Evolutionary conservation across 441 rosid species (phyloP), one percentile per base, ranked within the genome.

Genomic region (Capsella rubella): DNA sequence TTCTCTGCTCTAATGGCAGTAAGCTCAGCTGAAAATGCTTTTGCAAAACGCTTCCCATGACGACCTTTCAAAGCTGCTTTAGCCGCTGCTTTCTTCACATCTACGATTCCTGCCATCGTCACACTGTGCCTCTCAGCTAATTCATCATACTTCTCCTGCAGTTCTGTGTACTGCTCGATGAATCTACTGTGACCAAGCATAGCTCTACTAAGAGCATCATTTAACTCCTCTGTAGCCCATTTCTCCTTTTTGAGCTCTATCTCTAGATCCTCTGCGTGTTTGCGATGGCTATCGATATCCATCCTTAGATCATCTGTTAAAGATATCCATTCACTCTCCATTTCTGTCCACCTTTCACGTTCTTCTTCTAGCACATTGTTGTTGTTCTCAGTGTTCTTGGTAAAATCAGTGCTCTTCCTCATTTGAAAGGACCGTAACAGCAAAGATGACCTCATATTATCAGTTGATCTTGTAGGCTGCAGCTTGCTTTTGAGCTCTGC

Each of bases 281-380:
- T 82, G 37, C 97, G 92, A 27, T 82, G 86, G 42, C 79, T 71
- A 77, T 94, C 97, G 21, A 92, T 81, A 68, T 92, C 97, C 61
- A 90, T 78, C 80, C 99, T 87, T 77, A 94, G 87, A 53, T 89
- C 99, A 74, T 94, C 99, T 18, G 99, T 92, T 71, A 94, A 78
- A 10, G 89, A 91, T 55, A 94, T 94, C 99, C 99, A 94, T 13
- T 92, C 97, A 37, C 97, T 92, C 82, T 94, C 97, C 92, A 89
- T 90, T 80, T 94, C 97, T 73, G 87, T 91, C 99, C 97, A 94
- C 82, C 91, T 85, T 58, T 89, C 85, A 66, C 94, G 89, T 78
- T 92, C 99, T 69, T 49, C 81, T 85, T 87, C 97, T 10, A 90
- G 73, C 68, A 80, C 96, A 74, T 87, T 90, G 46, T 61, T 82